Evolutionary conservation across 768 basidiomycete genomes (phyloP).

Genomic region (Russula virescens): DNA sequence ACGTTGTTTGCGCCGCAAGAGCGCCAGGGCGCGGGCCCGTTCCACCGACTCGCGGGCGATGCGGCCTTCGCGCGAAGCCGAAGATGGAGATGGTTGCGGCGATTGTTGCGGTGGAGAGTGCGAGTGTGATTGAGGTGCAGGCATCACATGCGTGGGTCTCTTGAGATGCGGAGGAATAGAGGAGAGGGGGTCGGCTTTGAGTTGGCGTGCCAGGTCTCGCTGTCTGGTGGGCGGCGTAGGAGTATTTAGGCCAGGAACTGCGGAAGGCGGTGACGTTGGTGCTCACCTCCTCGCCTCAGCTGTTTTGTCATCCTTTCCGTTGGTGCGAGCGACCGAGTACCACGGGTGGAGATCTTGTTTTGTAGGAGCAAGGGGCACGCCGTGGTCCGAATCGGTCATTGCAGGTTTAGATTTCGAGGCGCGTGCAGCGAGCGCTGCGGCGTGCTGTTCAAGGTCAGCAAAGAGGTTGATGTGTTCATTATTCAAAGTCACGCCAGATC

Average conservation of each 20-base stretch:
- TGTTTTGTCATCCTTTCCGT: conserved; percentile 18
- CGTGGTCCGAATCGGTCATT: conserved; percentile 54
- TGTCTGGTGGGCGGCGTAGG: conserved; percentile 35
- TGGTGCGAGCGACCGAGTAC: conserved; percentile 42
- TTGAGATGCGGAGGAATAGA: conserved; percentile 65
- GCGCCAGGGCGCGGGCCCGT: conserved; percentile 65
- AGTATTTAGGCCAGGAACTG: not conserved
- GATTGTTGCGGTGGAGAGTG: conserved; percentile 22
- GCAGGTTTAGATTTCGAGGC: conserved; percentile 37
- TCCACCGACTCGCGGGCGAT: conserved; percentile 70
- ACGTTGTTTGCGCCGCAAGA: conserved; percentile 59
- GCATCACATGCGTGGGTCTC: conserved; percentile 30
- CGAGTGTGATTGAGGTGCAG: conserved; percentile 12
- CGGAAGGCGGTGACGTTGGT: too few relatives aligned
- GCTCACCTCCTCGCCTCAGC: conserved; percentile 29
- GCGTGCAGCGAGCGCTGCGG: conserved; percentile 41
- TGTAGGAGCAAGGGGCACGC: conserved; percentile 66
- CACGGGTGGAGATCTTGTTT: conserved; percentile 77
- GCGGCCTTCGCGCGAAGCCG: conserved; percentile 42
- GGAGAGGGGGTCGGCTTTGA: conserved; percentile 63
- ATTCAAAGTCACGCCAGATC: conserved; percentile 30
- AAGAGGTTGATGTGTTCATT: conserved; percentile 80
- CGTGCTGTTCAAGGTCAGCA: conserved; percentile 67
- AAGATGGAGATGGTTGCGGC: conserved; percentile 23
- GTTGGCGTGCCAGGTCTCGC: conserved; percentile 60